Percentiles rank a stretch among this genome's conserved stretches.
Conservation (phyloP, 2,329 filamentous ascomycete genomes). For the Rhynchosporium secalis region DNA sequence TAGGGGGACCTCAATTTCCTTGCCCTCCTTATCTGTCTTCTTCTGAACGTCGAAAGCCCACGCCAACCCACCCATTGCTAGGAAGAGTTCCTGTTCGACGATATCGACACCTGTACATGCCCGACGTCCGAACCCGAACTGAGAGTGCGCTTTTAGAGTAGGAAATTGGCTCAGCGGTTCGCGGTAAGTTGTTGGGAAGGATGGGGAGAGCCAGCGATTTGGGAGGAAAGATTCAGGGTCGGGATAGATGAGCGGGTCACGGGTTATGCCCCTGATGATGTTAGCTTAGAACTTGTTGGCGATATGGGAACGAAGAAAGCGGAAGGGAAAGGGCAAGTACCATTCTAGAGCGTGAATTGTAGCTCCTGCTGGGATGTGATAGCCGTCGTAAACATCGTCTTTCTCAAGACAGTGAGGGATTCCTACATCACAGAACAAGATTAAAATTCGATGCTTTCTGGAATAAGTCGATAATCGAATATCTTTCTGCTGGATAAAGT, state of each 20-base stretch:
- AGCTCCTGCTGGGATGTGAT: constrained; percentile 47
- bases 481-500: no score
- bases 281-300: neutral
- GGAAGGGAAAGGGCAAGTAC: constrained; percentile 36
- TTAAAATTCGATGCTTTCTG: no score
- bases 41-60: constrained; percentile 50
- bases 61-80: constrained; percentile 49
- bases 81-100: constrained; percentile 59
- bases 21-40: constrained; percentile 27
- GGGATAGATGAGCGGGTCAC: constrained; percentile 59
- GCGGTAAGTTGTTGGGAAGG: constrained; percentile 61
- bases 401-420: constrained; percentile 43
- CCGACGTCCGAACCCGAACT: constrained; percentile 64
- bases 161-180: constrained; percentile 64
- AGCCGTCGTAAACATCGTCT: constrained; percentile 48
- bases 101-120: constrained; percentile 63
- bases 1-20: constrained; percentile 25
- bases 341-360: constrained; percentile 52
- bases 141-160: constrained; percentile 63
- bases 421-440: constrained; percentile 24
- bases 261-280: constrained; percentile 52
- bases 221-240: constrained; percentile 63
- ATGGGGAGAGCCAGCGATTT: constrained; percentile 62
- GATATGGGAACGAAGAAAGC: neutral
- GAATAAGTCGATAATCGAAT: no score